Base-by-base conservation (phyloP, 1,284 basidiomycete genomes). In the Mycena sp. region DNA sequence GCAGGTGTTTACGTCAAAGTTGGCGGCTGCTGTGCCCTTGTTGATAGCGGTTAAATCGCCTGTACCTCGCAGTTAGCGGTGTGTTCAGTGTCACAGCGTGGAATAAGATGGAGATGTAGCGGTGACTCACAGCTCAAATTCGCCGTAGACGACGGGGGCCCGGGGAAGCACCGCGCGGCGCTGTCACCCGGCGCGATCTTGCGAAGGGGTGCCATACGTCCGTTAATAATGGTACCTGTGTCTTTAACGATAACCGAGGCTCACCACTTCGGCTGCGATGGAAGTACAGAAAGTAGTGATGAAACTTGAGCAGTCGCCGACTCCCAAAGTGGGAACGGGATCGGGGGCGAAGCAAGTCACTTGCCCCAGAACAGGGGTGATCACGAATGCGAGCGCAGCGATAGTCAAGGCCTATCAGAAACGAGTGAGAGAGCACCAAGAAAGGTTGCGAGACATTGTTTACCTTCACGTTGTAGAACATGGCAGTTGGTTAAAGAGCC, bases 221-320 rank as follows among this genome's bases (percentile, higher is more conserved):
- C 41, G 46, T 34, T 3, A 62, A 62, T 62, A 30, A 9, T 62
- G 22, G n/a, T 3, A 62, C 46, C 20, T 62, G 61, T 44, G 10
- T 48, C 25, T 22, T 41, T 41, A 56, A 14, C 11, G 61, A 30
- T 13, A 22, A 25, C 22, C 20, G 6, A 50, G 38, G 44, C 61
- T 48, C 41, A 48, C 61, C 61, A 37, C 2, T 34, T 48, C 18
- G 25, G 4, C 16, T 46, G 61, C 14, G 14, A 62, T 37, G 30
- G 61, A 62, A 22, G 61, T 50, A 25, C 61, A 62, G 41, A 62
- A 62, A 16, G 61, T 62, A 8, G 61, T 50, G 22, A 62, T 48
- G 20, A 62, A 62, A 13, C 22, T 37, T 44, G 6, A 22, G 46
- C 61, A 62, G 41, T n/a, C 22, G 46, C 61, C 61, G 41, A 20